Evolutionary conservation across 2,329 filamentous ascomycete genomes (phyloP).

Genomic region (Zymoseptoria ardabiliae): DNA sequence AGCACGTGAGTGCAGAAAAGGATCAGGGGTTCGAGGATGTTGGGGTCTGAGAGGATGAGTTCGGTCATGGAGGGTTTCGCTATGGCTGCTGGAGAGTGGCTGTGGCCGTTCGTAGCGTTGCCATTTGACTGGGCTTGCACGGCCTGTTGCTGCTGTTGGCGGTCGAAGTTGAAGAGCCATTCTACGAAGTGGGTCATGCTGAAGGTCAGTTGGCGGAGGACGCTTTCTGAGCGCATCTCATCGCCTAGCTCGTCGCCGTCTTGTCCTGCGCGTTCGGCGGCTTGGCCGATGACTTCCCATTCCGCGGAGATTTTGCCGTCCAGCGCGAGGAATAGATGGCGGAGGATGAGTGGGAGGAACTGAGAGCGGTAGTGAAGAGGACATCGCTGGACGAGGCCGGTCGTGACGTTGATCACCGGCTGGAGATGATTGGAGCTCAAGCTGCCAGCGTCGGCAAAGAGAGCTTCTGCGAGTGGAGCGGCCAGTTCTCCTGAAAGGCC

Average conservation of each 20-base stretch:
- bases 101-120: constrained; percentile 4
- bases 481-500: constrained; percentile 72
- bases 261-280: constrained; percentile 52
- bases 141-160: constrained; percentile 35
- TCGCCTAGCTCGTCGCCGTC: constrained; percentile 71
- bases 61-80: constrained; percentile 59
- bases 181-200: constrained; percentile 88
- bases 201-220: constrained; percentile 85
- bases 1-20: constrained; percentile 88
- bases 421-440: constrained; percentile 90
- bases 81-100: neutral
- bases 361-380: constrained; percentile 67
- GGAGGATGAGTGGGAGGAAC: constrained; percentile 78
- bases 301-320: constrained; percentile 80
- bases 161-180: constrained; percentile 66
- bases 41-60: constrained; percentile 71
- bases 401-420: constrained; percentile 80
- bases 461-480: constrained; percentile 69
- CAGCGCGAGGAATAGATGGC: constrained; percentile 75
- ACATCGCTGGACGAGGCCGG: constrained; percentile 86
- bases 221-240: constrained; percentile 97
- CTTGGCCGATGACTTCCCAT: constrained; percentile 65
- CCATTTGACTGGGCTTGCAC: constrained; percentile 5
- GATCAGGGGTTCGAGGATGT: constrained; percentile 79
- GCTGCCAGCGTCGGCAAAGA: constrained; percentile 74